Conservation (phyloP, 306 rosid genomes). For the Vachellia collinsii region DNA sequence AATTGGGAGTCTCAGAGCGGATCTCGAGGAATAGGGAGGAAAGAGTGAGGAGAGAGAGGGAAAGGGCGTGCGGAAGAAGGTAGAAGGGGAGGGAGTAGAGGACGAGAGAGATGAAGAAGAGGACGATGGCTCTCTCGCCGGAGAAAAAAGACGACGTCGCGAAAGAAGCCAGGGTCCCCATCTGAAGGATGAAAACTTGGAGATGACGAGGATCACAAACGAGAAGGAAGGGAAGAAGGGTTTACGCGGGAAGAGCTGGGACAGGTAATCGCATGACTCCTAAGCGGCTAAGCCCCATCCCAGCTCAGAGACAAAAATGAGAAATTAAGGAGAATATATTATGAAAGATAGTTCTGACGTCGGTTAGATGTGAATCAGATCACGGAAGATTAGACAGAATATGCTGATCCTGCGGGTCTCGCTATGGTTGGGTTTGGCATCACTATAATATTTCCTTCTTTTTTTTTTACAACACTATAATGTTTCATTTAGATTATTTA, state of each 20-base stretch:
- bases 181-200: not conserved
- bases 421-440: not conserved
- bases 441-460: too few species aligned
- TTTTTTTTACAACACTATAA: too few species aligned
- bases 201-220: not conserved
- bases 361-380: not conserved
- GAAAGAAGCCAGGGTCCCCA: slow-evolving; percentile 43
- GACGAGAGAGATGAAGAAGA: slow-evolving; percentile 59
- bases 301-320: not conserved
- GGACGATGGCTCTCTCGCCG: slow-evolving; percentile 81
- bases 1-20: slow-evolving; percentile 53
- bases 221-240: not conserved
- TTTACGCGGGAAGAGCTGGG: slow-evolving; percentile 16
- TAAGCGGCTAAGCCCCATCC: too few species aligned
- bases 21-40: slow-evolving; percentile 74
- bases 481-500: too few species aligned
- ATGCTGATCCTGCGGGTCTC: not conserved
- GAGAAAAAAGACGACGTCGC: slow-evolving; percentile 40
- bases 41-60: slow-evolving; percentile 76
- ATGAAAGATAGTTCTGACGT: not conserved
- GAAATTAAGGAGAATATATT: not conserved
- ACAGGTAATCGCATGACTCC: not conserved
- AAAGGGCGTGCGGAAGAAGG: slow-evolving; percentile 70
- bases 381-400: not conserved
- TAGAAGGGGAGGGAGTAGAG: slow-evolving; percentile 71